phyloP scores from a whole-genome alignment of 176 grass and related monocot genomes.

The Thalia dealbata region DNA sequence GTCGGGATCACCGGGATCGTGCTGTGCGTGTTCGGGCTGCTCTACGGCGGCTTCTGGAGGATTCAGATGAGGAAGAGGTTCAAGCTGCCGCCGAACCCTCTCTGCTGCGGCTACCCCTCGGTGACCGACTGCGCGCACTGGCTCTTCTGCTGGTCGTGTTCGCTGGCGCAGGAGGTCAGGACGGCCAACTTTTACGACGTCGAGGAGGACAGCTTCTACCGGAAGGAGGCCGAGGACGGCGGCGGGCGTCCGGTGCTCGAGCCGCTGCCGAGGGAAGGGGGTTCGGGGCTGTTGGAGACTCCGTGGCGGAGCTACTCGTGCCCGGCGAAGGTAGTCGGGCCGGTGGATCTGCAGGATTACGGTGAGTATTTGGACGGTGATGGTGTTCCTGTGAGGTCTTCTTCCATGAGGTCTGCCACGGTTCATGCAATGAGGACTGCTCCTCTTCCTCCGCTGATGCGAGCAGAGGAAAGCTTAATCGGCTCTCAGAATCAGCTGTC shows the following conservation, averaged over 20 bases:
- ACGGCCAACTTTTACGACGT: slow-evolving; percentile 91
- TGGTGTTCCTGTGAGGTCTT: not conserved
- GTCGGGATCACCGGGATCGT: slow-evolving; percentile 45
- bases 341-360: not conserved
- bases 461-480: slow-evolving; percentile 22
- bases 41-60: slow-evolving; percentile 88
- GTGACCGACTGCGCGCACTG: slow-evolving; percentile 60
- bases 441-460: slow-evolving; percentile 42
- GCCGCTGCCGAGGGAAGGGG: slow-evolving; percentile 60
- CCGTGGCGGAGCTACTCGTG: slow-evolving; percentile 47
- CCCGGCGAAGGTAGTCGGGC: slow-evolving; percentile 52
- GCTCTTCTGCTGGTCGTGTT: slow-evolving; percentile 84
- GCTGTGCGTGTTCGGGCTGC: slow-evolving; percentile 48
- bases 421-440: slow-evolving; percentile 38
- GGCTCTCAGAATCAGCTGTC: not conserved
- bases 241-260: slow-evolving; percentile 40
- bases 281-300: not conserved
- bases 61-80: slow-evolving; percentile 81
- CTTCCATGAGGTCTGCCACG: slow-evolving; percentile 38
- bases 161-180: slow-evolving; percentile 82
- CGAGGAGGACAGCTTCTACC: slow-evolving; percentile 46
- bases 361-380: slow-evolving; percentile 4
- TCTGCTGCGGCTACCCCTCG: slow-evolving; percentile 22
- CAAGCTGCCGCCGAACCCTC: slow-evolving; percentile 43
- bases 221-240: no score